Base-by-base conservation (phyloP, 441 rosid genomes). In the Eugenia klotzschiana region DNA sequence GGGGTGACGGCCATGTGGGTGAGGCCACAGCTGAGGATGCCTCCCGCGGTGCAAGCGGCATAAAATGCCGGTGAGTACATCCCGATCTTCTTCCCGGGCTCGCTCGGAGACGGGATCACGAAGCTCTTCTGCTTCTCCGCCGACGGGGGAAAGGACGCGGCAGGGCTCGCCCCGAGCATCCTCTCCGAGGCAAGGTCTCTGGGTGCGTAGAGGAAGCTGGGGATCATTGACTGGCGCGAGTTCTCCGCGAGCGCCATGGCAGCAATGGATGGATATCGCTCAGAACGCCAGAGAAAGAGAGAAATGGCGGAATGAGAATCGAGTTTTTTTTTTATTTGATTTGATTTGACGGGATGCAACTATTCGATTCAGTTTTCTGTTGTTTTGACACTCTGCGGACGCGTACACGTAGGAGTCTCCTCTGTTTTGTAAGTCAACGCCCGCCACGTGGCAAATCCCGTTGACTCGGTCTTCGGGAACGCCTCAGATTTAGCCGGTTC, bases 1-100 rank as follows among this genome's bases (percentile, higher is more conserved):
- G 99, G 99, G 83, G 98, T 97, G 83, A 97, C 95, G 54, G 95
- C 20, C 98, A 43, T 97, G 88, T 97, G 99, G 89, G 99, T 97
- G 50, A 94, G 93, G 77, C 99, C 99, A 83, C 98, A 97, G 91
- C 99, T 92, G 85, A 97, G 89, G 83, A 94, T 92, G 41, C 98
- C 98, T 37, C 98, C 99, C 60, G 85, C 80, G 27, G 98, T 95
- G 84, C 98, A 95, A 15, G 99, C 96, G 33, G 98, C 96, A 83
- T 97, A 97, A 86, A 93, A 95, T 46, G 92, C 92, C 2, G 98
- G 98, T 3, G 98, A 95, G 82, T 97, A 94, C 98, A 95, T 90
- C 91, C 90, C 96, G 91, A 97, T 94, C 96, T 85, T 91, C 93
- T 29, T 53, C 16, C 73, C 49, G 6, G 77, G 81, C 83, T 95